Evolutionary conservation across 2,329 filamentous ascomycete genomes (phyloP).

Genomic region (Thelonectria blattea): DNA sequence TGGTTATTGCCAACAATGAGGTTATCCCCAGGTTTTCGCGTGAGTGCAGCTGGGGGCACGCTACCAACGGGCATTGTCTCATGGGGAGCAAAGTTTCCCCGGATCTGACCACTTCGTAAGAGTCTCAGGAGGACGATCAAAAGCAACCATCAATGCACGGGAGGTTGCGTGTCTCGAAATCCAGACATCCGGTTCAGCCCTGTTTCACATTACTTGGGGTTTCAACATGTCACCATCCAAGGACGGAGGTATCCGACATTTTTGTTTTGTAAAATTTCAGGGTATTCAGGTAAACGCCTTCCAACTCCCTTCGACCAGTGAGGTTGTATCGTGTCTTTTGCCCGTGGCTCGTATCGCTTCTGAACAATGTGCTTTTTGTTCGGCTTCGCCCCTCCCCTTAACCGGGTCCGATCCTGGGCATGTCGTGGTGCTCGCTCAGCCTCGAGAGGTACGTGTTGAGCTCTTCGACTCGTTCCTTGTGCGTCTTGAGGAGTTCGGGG

Average conservation of each 20-base stretch:
- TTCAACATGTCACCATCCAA: neutral
- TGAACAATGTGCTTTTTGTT: neutral
- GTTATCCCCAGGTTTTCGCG: no score
- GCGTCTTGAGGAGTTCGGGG: conserved; percentile 89
- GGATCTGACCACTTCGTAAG: neutral
- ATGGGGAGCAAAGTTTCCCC: neutral
- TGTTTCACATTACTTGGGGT: neutral
- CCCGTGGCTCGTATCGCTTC: neutral
- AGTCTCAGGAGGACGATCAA: neutral
- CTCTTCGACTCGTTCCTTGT: conserved; percentile 96
- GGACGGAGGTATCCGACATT: neutral
- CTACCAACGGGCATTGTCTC: neutral
- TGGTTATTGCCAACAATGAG: conserved; percentile 8
- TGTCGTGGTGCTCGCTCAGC: conserved; percentile 96
- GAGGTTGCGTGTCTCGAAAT: neutral
- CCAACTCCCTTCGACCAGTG: conserved; percentile 29
- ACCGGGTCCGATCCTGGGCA: conserved; percentile 73
- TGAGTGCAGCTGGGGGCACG: no score
- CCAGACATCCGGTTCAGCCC: neutral
- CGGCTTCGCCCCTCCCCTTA: conserved; percentile 40
- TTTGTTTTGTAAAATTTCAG: conserved; percentile 17
- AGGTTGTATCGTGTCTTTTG: neutral
- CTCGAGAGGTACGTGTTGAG: conserved; percentile 91
- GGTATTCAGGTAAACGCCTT: conserved; percentile 37
- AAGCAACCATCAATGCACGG: neutral